Conservation (phyloP, 208 protist genomes). For the Herpetomonas samuelpessoai region DNA sequence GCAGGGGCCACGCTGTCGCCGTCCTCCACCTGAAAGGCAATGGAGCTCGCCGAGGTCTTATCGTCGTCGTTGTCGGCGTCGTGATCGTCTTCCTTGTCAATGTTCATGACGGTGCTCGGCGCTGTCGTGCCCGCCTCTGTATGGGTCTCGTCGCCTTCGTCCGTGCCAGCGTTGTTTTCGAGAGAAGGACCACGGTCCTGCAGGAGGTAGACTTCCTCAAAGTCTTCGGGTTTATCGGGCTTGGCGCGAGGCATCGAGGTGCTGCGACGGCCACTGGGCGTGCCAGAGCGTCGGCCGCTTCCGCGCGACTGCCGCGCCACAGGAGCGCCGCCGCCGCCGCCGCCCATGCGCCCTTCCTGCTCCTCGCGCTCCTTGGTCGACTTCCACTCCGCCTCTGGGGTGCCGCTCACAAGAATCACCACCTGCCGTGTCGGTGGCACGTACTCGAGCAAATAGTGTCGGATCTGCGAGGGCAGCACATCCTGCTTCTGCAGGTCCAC, state of each 20-base stretch:
- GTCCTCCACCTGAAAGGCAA: neutral
- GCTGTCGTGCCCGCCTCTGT: neutral
- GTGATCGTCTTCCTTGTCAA: neutral
- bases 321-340: too few species aligned
- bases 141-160: neutral
- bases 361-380: neutral
- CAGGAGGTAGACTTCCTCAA: neutral
- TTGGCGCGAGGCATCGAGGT: neutral
- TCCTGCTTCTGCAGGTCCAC: slow-evolving; percentile 6
- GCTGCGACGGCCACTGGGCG: slow-evolving; percentile 1
- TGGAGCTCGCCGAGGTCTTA: neutral
- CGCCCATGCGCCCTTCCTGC: neutral
- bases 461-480: neutral
- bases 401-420: neutral
- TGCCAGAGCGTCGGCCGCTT: neutral
- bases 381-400: neutral
- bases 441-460: neutral
- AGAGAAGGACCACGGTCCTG: neutral
- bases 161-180: neutral
- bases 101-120: neutral
- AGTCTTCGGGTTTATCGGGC: neutral
- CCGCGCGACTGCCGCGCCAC: too few species aligned
- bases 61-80: neutral
- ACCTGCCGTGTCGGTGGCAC: neutral
- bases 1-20: neutral